Percentiles rank a stretch among this genome's conserved stretches.
phyloP scores from a whole-genome alignment of 2,329 filamentous ascomycete species.

The Colletotrichum sublineola region DNA sequence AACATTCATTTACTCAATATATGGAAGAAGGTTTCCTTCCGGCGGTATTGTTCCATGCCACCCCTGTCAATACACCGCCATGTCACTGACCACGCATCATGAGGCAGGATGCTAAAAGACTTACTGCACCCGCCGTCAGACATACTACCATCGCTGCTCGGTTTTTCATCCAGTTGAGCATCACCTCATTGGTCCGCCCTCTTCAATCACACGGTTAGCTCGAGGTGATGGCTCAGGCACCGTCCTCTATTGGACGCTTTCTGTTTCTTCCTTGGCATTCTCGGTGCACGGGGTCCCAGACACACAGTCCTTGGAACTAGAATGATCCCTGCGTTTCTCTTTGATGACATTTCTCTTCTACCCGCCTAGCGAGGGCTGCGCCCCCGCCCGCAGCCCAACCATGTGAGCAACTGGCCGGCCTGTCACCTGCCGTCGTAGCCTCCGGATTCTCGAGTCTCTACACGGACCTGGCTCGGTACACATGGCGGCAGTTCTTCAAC shows the following conservation, averaged over 20 bases:
- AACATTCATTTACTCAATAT: slow-evolving; percentile 12
- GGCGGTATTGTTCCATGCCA: neutral
- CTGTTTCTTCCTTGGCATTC: slow-evolving; percentile 5
- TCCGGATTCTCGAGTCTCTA: neutral
- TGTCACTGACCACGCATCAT: slow-evolving; percentile 1
- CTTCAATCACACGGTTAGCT: slow-evolving; percentile 13
- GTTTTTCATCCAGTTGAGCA: slow-evolving; percentile 17
- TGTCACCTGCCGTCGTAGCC: slow-evolving; percentile 18
- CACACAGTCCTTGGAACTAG: neutral
- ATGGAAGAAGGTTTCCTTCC: neutral
- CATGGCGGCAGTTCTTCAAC: neutral
- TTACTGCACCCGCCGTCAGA: neutral
- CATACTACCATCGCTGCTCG: neutral
- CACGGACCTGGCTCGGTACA: neutral
- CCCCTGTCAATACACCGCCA: neutral
- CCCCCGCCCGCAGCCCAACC: neutral
- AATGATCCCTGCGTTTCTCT: slow-evolving; percentile 18
- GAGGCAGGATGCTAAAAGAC: neutral
- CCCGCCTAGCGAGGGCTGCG: neutral
- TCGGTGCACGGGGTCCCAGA: slow-evolving; percentile 10
- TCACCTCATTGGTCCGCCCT: slow-evolving; percentile 17
- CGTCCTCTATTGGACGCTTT: slow-evolving; percentile 24
- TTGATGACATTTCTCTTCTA: neutral
- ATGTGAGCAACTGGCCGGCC: slow-evolving; percentile 24
- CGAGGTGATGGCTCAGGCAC: slow-evolving; percentile 24